These are phyloP conservation scores for Astrephomene gubernaculifera DNA, from an alignment of 139 green algal species.

Conservation along the genomic window DNA sequence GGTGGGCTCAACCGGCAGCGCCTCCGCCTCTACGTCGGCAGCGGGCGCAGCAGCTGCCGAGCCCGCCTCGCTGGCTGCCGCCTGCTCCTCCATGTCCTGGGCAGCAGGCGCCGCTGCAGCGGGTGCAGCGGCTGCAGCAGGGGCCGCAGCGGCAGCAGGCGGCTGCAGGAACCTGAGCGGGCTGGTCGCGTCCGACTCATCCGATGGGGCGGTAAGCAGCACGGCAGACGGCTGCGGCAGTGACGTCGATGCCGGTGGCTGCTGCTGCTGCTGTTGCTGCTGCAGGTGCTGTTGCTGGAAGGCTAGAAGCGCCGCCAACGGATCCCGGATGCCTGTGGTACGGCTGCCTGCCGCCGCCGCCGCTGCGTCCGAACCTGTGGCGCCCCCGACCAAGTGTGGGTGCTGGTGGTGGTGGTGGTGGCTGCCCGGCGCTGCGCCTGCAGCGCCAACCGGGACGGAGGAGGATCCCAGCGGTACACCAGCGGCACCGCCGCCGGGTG, in stretches of 20 bases:
- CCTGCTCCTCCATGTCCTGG: background rate
- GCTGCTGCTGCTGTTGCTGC: background rate
- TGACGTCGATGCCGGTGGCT: background rate
- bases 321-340: background rate
- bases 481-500: background rate
- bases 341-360: too few species aligned
- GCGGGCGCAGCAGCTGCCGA: background rate
- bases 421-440: background rate
- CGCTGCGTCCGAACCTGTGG: background rate
- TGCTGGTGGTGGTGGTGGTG: background rate
- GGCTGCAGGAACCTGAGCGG: background rate
- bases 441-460: background rate
- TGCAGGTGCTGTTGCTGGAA: background rate
- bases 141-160: background rate
- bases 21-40: background rate
- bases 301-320: conserved; percentile 57
- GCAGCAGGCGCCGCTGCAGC: background rate
- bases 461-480: background rate
- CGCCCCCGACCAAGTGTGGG: too few species aligned
- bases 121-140: background rate
- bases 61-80: background rate
- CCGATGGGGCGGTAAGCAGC: background rate
- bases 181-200: conserved; percentile 36
- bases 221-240: background rate
- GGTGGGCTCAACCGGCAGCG: background rate